Percentiles rank a stretch among this genome's conserved stretches.
phyloP scores from a whole-genome alignment of 1,284 basidiomycete genomes.

The Malassezia globosa region DNA sequence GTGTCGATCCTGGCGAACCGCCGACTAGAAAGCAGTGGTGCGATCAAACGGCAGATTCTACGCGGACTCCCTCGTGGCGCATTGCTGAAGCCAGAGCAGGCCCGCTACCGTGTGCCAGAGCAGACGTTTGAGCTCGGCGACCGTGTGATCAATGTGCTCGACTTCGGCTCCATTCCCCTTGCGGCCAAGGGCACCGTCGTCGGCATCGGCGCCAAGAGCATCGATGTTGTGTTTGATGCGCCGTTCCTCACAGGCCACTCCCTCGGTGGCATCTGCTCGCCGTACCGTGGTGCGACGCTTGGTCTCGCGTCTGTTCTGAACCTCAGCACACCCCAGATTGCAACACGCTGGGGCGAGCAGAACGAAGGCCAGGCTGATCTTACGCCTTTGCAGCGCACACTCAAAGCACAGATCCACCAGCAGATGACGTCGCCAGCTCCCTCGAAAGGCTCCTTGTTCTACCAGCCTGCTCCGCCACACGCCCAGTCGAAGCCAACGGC shows the following conservation, averaged over 20 bases:
- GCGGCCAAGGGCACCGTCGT: slow-evolving; percentile 86
- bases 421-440: not conserved
- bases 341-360: slow-evolving; percentile 11
- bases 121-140: slow-evolving; percentile 89
- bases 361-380: not conserved
- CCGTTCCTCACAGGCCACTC: slow-evolving; percentile 87
- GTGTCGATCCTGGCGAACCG: slow-evolving; percentile 57
- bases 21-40: slow-evolving; percentile 51
- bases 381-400: slow-evolving; percentile 10
- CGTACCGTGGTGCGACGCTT: slow-evolving; percentile 29
- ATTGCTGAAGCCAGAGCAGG: slow-evolving; percentile 82
- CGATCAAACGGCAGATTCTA: slow-evolving; percentile 69
- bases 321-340: slow-evolving; percentile 38
- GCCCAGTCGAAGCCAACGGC: not conserved
- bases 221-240: slow-evolving; percentile 95
- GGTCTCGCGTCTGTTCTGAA: slow-evolving; percentile 37
- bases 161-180: slow-evolving; percentile 78
- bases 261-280: slow-evolving; percentile 55
- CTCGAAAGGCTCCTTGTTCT: slow-evolving; percentile 1
- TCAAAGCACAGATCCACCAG: not conserved
- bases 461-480: not conserved
- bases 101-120: slow-evolving; percentile 75
- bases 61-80: slow-evolving; percentile 87
- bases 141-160: slow-evolving; percentile 86
- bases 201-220: slow-evolving; percentile 63